These are phyloP conservation scores for Chlamydomonas incerta DNA, from an alignment of 139 green algal species.

Conservation along the genomic window DNA sequence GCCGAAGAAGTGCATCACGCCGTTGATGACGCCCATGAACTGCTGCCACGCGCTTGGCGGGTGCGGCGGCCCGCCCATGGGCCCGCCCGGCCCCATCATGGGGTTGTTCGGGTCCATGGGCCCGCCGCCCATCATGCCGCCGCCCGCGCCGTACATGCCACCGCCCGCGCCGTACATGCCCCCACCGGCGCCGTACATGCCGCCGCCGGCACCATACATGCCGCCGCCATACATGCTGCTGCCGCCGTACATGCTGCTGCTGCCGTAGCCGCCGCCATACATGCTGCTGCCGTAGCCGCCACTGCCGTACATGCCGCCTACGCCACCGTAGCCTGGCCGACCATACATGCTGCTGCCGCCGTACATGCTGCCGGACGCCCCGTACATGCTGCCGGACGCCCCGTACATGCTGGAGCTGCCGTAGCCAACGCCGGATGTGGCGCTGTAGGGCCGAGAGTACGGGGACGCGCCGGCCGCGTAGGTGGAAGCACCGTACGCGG, in stretches of 20 bases:
- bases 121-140: slow-evolving; percentile 31
- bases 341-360: slow-evolving; percentile 56
- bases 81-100: no score
- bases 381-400: slow-evolving; percentile 54
- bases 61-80: slow-evolving; percentile 34
- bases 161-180: slow-evolving; percentile 13
- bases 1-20: slow-evolving; percentile 94
- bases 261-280: slow-evolving; percentile 53
- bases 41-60: slow-evolving; percentile 81
- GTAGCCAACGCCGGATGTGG: background rate
- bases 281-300: slow-evolving; percentile 50
- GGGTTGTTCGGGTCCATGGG: slow-evolving; percentile 58
- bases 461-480: no score
- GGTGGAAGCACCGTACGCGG: background rate
- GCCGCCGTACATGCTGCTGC: slow-evolving; percentile 47
- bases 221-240: slow-evolving; percentile 56
- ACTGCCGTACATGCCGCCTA: slow-evolving; percentile 51
- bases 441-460: slow-evolving; percentile 30
- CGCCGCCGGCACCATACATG: slow-evolving; percentile 35
- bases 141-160: slow-evolving; percentile 34
- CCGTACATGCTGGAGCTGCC: slow-evolving; percentile 15
- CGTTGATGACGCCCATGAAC: slow-evolving; percentile 78
- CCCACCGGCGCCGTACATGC: slow-evolving; percentile 51
- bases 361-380: slow-evolving; percentile 48
- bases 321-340: slow-evolving; percentile 12